phyloP scores from a whole-genome alignment of 2,329 filamentous ascomycete species.

The Myriangium duriaei region DNA sequence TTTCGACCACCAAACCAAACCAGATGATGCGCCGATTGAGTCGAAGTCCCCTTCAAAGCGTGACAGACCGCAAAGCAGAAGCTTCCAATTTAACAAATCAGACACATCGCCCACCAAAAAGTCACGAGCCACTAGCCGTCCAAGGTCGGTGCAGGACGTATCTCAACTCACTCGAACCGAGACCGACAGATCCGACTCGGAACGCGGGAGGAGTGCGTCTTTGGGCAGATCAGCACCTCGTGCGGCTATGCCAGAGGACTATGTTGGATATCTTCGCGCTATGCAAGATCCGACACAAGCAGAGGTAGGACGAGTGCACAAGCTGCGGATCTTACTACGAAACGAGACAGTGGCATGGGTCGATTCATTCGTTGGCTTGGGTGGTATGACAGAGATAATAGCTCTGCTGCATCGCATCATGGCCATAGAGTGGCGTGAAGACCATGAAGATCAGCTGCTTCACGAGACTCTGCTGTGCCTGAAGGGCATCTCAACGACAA shows the following conservation, averaged over 20 bases:
- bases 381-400: slow-evolving; percentile 87
- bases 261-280: slow-evolving; percentile 73
- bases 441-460: slow-evolving; percentile 85
- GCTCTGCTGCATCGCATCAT: slow-evolving; percentile 80
- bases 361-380: slow-evolving; percentile 75
- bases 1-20: slow-evolving; percentile 9
- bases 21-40: slow-evolving; percentile 17
- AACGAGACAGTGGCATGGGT: slow-evolving; percentile 97
- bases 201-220: slow-evolving; percentile 13
- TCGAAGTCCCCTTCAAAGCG: slow-evolving; percentile 28
- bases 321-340: slow-evolving; percentile 72
- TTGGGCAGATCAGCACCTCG: slow-evolving; percentile 42
- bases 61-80: slow-evolving; percentile 52
- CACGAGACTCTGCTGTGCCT: slow-evolving; percentile 88
- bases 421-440: slow-evolving; percentile 93
- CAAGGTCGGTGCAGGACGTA: slow-evolving; percentile 51
- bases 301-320: slow-evolving; percentile 91
- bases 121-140: slow-evolving; percentile 50
- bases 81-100: slow-evolving; percentile 66
- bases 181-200: slow-evolving; percentile 16
- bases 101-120: slow-evolving; percentile 61
- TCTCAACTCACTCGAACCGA: slow-evolving; percentile 11
- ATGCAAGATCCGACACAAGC: slow-evolving; percentile 69
- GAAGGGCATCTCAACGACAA: slow-evolving; percentile 88
- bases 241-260: slow-evolving; percentile 65